Conservation (phyloP, 257 asterid genomes). For the Primulina huaijiensis region DNA sequence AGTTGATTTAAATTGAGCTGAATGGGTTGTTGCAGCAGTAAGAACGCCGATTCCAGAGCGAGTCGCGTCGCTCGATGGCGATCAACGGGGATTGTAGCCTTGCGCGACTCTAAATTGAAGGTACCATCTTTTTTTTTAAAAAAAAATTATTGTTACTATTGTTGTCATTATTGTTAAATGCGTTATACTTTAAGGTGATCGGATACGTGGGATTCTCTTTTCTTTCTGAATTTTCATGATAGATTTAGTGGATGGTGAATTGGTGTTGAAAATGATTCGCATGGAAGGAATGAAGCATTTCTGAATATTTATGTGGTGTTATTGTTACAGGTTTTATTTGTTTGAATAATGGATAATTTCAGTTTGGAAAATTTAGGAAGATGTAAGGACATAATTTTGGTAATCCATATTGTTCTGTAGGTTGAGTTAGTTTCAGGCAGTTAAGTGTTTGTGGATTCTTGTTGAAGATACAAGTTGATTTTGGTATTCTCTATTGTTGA, state of each 20-base stretch:
- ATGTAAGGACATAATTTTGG: not conserved
- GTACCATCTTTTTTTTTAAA: slow-evolving; percentile 27
- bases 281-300: not conserved
- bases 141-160: not conserved
- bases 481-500: not conserved
- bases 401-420: not conserved
- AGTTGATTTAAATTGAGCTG: slow-evolving; percentile 17
- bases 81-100: slow-evolving; percentile 91
- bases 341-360: slow-evolving; percentile 4
- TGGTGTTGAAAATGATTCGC: not conserved
- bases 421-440: not conserved
- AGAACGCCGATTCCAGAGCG: slow-evolving; percentile 60
- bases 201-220: slow-evolving; percentile 10
- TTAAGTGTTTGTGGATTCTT: not conserved
- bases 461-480: not conserved
- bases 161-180: not conserved
- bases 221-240: not conserved
- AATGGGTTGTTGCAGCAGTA: slow-evolving; percentile 84
- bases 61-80: slow-evolving; percentile 84
- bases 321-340: not conserved
- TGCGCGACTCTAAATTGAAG: slow-evolving; percentile 94
- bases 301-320: slow-evolving; percentile 3
- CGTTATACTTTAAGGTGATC: not conserved
- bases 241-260: not conserved
- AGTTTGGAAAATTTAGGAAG: not conserved